Conservation (phyloP, 2,329 filamentous ascomycete genomes). For the Pseudogymnoascus sp. region DNA sequence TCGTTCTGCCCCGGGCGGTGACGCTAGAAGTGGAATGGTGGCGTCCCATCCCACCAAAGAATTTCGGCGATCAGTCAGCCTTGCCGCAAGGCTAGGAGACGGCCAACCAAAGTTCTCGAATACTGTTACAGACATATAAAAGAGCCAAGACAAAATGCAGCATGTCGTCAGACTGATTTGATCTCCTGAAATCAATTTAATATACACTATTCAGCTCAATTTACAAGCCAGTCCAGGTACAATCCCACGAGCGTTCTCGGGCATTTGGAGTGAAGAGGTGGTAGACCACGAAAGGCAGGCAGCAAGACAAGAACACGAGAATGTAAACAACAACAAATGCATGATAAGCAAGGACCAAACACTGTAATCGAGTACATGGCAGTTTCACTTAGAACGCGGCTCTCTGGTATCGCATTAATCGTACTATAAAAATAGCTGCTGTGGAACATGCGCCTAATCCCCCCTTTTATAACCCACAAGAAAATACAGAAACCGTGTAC, state of each 20-base stretch:
- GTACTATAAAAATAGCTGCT: not conserved
- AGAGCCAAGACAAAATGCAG: not conserved
- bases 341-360: not conserved
- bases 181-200: not conserved
- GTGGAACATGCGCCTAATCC: slow-evolving; percentile 4
- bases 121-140: not conserved
- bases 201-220: not conserved
- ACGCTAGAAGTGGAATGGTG: slow-evolving; percentile 3
- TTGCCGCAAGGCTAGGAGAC: not conserved
- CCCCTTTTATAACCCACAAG: slow-evolving; percentile 1
- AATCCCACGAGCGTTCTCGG: not conserved
- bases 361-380: not conserved
- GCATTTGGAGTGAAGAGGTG: not conserved
- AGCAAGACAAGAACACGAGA: not conserved
- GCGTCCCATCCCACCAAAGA: slow-evolving; percentile 4
- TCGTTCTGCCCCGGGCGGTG: slow-evolving; percentile 7
- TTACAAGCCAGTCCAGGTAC: not conserved
- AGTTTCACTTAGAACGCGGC: not conserved
- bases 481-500: not conserved
- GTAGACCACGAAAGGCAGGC: not conserved
- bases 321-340: not conserved
- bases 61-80: slow-evolving; percentile 1
- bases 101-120: not conserved
- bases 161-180: not conserved
- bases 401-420: slow-evolving; percentile 5